Base-by-base conservation (phyloP, 192 early-diverging fungal genomes). In the Spizellomyces sp. region DNA sequence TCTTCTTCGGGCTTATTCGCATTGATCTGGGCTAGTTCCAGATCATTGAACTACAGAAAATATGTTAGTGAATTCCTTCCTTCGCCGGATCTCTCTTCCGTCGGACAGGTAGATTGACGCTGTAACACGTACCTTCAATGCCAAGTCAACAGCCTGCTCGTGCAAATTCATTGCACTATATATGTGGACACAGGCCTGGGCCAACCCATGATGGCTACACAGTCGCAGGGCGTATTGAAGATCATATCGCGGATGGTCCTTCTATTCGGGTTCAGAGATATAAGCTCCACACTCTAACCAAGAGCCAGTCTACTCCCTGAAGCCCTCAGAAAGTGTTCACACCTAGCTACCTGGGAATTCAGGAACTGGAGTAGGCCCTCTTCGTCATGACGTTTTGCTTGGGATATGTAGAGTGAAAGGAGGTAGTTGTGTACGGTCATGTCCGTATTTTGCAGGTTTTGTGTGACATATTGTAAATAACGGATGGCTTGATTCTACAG, bases 381-480 rank as follows among this genome's bases (percentile, higher is more conserved):
- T 43, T 84, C 82, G 9, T 92, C 87, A 4, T 79, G 77, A 5
- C 71, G 77, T 22, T 86, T 87, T 0, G 88, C 75, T 65, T 89
- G 86, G 5, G 84, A 84, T 0, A 91, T 90, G 69, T 92, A 94
- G 5, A 95, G 66, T 6, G 87, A 88, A 27, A 99, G 78, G 45
- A 98, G 83, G 75, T 91, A 96, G 80, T 99, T 99, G 83, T 99
- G 96, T 57, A 99, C 90, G 0, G 92, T 89, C 0, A 91, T 83
- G 72, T 99, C 96, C 5, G 89, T 89, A 64, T 94, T 96, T 44
- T 81, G 84, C 19, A 92, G 81, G 52, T 86, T 84, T 10, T 90
- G 82, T 6, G 92, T 93, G 17, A 93, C 91, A 77, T 93, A 92
- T 5, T 89, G 87, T 67, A 99, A 73, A 66, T 98, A 99, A 19